Evolutionary conservation across 176 grass and related monocot species (phyloP).

Genomic region (Echinochloa phyllopogon): DNA sequence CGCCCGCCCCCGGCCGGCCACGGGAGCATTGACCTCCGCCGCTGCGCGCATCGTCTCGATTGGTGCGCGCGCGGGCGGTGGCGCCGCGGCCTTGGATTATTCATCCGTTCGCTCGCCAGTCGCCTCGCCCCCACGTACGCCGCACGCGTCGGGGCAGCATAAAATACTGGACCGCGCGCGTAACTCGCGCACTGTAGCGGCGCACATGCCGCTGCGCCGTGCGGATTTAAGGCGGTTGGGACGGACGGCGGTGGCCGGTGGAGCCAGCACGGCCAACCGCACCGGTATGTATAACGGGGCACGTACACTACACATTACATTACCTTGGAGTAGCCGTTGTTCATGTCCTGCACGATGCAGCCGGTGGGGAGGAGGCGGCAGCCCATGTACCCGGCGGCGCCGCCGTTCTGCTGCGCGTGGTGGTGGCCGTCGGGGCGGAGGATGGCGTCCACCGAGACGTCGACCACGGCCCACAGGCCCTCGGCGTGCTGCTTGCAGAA

Average conservation of each 20-base stretch:
- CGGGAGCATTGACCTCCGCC: slow-evolving; percentile 41
- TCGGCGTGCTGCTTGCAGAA: slow-evolving; percentile 94
- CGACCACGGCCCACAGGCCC: slow-evolving; percentile 84
- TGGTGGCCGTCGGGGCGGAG: slow-evolving; percentile 30
- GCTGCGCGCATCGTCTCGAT: neutral
- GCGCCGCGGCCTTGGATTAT: slow-evolving; percentile 10
- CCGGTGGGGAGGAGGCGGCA: slow-evolving; percentile 73
- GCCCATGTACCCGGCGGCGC: slow-evolving; percentile 50
- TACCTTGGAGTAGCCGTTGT: slow-evolving; percentile 77
- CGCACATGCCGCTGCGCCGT: slow-evolving; percentile 47
- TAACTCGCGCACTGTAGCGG: slow-evolving; percentile 34
- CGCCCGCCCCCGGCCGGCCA: neutral
- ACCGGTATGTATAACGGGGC: no score
- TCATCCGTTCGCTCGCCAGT: neutral
- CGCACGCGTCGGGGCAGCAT: slow-evolving; percentile 19
- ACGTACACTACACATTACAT: no score
- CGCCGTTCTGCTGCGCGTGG: slow-evolving; percentile 9
- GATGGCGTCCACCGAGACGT: slow-evolving; percentile 76
- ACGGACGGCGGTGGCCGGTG: neutral
- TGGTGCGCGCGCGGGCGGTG: neutral
- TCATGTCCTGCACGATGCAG: slow-evolving; percentile 72
- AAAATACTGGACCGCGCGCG: slow-evolving; percentile 48
- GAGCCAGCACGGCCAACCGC: no score
- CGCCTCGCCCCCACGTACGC: neutral
- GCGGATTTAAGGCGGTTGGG: slow-evolving; percentile 5